Evolutionary conservation across 2,329 filamentous ascomycete species (phyloP).

Genomic region (Talaromyces sp.): DNA sequence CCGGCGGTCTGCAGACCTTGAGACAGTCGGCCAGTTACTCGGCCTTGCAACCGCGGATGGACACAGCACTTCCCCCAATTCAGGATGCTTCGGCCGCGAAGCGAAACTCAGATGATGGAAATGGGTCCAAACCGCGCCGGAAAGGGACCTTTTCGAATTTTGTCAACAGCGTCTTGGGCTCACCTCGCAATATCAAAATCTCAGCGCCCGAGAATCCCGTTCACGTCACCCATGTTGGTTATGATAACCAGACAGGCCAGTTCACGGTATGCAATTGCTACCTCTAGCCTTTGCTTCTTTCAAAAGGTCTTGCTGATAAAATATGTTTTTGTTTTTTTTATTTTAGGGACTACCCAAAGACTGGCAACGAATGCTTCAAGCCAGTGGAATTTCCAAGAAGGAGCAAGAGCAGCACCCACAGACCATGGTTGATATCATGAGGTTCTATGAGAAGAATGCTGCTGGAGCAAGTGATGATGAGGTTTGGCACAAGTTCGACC

Average conservation of each 20-base stretch:
- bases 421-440: slow-evolving; percentile 90
- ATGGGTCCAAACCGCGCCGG: slow-evolving; percentile 59
- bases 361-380: slow-evolving; percentile 93
- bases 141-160: slow-evolving; percentile 86
- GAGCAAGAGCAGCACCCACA: slow-evolving; percentile 94
- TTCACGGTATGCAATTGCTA: slow-evolving; percentile 66
- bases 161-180: slow-evolving; percentile 76
- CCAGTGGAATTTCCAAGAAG: slow-evolving; percentile 93
- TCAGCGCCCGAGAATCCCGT: slow-evolving; percentile 97
- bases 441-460: slow-evolving; percentile 93
- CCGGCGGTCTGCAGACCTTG: slow-evolving; percentile 52
- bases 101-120: slow-evolving; percentile 72
- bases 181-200: slow-evolving; percentile 85
- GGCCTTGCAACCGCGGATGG: slow-evolving; percentile 46
- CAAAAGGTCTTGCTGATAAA: background rate
- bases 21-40: slow-evolving; percentile 64
- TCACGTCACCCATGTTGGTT: slow-evolving; percentile 95
- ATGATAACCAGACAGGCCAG: slow-evolving; percentile 91
- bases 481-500: slow-evolving; percentile 93
- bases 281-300: background rate
- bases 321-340: slow-evolving; percentile 1
- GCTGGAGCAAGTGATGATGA: slow-evolving; percentile 67
- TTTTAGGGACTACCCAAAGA: slow-evolving; percentile 84
- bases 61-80: slow-evolving; percentile 39
- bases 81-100: slow-evolving; percentile 57